Base-by-base conservation (phyloP, 1,284 basidiomycete species). In the Xerocomus amazonicus region DNA sequence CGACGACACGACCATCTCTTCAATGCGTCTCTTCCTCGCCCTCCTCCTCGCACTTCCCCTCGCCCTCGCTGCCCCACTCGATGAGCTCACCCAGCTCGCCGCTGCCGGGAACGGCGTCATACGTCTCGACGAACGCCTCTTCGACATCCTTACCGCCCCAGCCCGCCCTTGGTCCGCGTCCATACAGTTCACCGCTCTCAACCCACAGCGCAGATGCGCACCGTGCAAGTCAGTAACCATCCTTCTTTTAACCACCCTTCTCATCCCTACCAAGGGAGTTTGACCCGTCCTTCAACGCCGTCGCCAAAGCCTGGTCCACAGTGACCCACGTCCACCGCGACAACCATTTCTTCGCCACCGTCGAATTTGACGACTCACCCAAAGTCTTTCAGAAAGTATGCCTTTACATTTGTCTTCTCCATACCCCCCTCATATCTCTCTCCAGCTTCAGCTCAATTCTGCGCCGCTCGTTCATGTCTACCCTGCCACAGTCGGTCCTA, bases 301-400 rank as follows among this genome's bases (percentile, higher is more conserved):
- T 97, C 8, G 89, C 91, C 19, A 83, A 83, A 59, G 82, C 89
- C 34, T 97, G 93, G 94, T 66, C 77, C 6, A 76, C 74, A 27
- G 77, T 78, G 16, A 70, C 87, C 12, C 65, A 75, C 47, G 73
- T 73, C n/a, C 70, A 85, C 32, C 79, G 87, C 38, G 77, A 92
- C 66, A 72, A 77, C 51, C 92, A 96, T 68, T 93, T 97, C 78
- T 97, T 97, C 63, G 94, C 84, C 12, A 85, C 83, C n/a, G 71
- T 92, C 33, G 94, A 97, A 69, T 97, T 96, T 65, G 80, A 87
- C 56, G 77, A 89, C 36, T 85, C 81, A 3, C 78, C 81, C 50
- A 69, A 73, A 3, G 76, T 92, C 33, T 97, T 94, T 72, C 83
- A 89, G 70, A 84, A 83, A 73, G 92, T 90, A 53, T 14, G 35